A percentile compares a stretch with the other conserved stretches of the same genome.
These are phyloP conservation scores for Bullera alba DNA, from an alignment of 768 basidiomycete genomes.

Conservation along the genomic window DNA sequence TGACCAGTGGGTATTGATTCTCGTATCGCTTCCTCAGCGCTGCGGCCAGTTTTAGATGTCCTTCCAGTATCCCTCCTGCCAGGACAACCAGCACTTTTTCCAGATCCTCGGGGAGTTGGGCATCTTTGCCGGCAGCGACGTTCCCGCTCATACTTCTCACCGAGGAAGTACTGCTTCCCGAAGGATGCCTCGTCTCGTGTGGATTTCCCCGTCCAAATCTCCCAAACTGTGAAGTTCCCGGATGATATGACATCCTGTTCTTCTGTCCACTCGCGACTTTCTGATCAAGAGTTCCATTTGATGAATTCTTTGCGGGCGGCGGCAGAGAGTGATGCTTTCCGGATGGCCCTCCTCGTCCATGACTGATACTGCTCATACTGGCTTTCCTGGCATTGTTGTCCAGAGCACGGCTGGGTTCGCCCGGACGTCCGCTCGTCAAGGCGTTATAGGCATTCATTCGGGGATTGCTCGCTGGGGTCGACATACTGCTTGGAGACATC, in stretches of 20 bases:
- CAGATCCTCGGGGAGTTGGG: conserved; percentile 70
- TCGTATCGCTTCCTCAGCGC: conserved; percentile 85
- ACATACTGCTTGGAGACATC: background rate
- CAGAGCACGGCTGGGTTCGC: background rate
- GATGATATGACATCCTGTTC: conserved; percentile 18
- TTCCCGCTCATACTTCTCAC: background rate
- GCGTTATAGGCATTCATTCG: conserved; percentile 32
- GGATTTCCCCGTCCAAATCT: background rate
- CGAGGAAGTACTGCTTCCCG: background rate
- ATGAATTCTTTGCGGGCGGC: conserved; percentile 17
- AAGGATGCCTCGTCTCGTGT: background rate
- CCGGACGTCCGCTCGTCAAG: conserved; percentile 36
- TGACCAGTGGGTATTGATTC: conserved; percentile 88
- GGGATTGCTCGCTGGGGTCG: conserved; percentile 9
- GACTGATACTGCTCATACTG: conserved; percentile 9
- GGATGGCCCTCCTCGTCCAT: conserved; percentile 17
- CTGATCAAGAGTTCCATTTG: too few relatives aligned
- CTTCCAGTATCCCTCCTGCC: conserved; percentile 76
- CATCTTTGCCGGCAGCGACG: background rate
- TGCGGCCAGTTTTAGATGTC: conserved; percentile 77
- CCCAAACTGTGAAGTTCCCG: background rate
- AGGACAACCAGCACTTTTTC: conserved; percentile 78
- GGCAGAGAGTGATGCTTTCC: conserved; percentile 44
- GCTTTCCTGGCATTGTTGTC: conserved; percentile 16
- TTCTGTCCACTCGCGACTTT: conserved; percentile 3